phyloP scores from a whole-genome alignment of 2,329 filamentous ascomycete species.

The Botrytis cinerea region DNA sequence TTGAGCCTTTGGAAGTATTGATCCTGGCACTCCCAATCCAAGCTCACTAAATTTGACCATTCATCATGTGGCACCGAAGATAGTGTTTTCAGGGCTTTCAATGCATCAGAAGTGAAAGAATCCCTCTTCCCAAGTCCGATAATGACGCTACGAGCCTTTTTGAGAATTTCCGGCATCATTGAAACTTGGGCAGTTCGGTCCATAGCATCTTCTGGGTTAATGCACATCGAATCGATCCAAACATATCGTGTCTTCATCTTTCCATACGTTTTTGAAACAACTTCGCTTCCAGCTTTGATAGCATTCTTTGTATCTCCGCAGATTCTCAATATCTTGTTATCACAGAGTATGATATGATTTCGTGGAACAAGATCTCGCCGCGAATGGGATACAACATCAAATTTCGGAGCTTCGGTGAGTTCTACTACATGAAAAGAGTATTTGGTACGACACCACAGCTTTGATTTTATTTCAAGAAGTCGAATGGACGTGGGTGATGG shows the following conservation, averaged over 20 bases:
- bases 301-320: slow-evolving; percentile 10
- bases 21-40: slow-evolving; percentile 8
- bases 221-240: slow-evolving; percentile 29
- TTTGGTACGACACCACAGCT: background rate
- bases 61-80: slow-evolving; percentile 14
- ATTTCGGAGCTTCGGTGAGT: slow-evolving; percentile 4
- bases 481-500: slow-evolving; percentile 14
- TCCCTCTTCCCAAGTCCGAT: slow-evolving; percentile 27
- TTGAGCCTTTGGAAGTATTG: background rate
- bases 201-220: slow-evolving; percentile 25
- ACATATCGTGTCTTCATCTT: slow-evolving; percentile 10
- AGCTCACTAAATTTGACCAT: slow-evolving; percentile 3
- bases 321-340: background rate
- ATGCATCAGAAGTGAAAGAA: slow-evolving; percentile 14
- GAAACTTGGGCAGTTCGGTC: slow-evolving; percentile 27
- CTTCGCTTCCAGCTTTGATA: background rate
- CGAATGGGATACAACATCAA: slow-evolving; percentile 18
- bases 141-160: slow-evolving; percentile 22
- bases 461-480: slow-evolving; percentile 18
- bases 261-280: background rate
- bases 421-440: slow-evolving; percentile 16
- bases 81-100: slow-evolving; percentile 5
- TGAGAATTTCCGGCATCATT: slow-evolving; percentile 27
- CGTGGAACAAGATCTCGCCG: slow-evolving; percentile 13
- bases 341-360: slow-evolving; percentile 9